These are phyloP conservation scores for Zymoseptoria passerinii DNA, from an alignment of 2,329 filamentous ascomycete genomes.

Conservation along the genomic window DNA sequence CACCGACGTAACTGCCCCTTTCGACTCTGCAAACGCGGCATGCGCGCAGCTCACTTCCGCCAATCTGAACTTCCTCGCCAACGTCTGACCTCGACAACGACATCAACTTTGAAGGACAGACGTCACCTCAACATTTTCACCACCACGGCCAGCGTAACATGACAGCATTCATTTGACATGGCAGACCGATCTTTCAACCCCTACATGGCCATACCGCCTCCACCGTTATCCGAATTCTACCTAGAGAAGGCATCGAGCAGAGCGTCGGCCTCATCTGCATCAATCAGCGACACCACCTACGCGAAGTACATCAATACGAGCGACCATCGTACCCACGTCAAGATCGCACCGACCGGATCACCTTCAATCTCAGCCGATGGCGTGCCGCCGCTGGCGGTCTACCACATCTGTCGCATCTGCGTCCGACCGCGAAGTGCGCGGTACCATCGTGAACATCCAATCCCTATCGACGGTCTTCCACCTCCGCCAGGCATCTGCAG, in stretches of 20 bases:
- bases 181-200: conserved; percentile 5
- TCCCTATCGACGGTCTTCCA: conserved; percentile 24
- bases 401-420: conserved; percentile 30
- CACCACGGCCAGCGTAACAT: conserved; percentile 4
- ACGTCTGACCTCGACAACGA: neutral
- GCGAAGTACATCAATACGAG: neutral
- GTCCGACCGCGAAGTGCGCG: conserved; percentile 26
- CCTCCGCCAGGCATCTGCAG: conserved; percentile 28
- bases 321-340: neutral
- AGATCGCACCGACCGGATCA: neutral
- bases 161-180: conserved; percentile 12
- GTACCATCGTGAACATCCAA: conserved; percentile 29
- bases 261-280: conserved; percentile 4
- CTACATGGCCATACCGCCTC: conserved; percentile 20
- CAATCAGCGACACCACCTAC: neutral
- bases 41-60: neutral
- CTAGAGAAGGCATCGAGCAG: conserved; percentile 3
- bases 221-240: conserved; percentile 25
- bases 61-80: neutral
- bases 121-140: neutral
- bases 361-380: neutral
- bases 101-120: neutral
- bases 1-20: neutral
- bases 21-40: neutral
- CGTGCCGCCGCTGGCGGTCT: conserved; percentile 24